These are phyloP conservation scores for Tulasnella sp. DNA, from an alignment of 768 basidiomycete genomes.

Conservation along the genomic window DNA sequence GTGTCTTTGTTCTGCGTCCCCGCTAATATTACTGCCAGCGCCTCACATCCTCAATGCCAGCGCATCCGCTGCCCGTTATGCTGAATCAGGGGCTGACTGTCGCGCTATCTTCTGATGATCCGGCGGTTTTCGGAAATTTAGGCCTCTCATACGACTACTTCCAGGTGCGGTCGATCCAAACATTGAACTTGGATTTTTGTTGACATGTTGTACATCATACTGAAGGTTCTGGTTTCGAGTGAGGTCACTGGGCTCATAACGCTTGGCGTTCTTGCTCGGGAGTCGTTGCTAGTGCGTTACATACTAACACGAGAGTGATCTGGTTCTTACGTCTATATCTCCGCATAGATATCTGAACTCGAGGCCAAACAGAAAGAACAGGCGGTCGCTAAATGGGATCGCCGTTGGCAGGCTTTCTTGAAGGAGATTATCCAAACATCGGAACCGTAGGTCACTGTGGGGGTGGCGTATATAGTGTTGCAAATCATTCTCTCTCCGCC, in stretches of 20 bases:
- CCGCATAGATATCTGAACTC: conserved; percentile 52
- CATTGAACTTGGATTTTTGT: not conserved
- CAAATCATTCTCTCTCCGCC: too few species aligned
- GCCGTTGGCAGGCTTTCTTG: conserved; percentile 50
- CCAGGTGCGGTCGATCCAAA: conserved; percentile 47
- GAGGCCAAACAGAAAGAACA: conserved; percentile 46
- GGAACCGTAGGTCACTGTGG: too few species aligned
- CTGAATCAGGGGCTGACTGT: conserved; percentile 71
- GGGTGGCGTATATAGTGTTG: too few species aligned
- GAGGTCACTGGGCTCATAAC: conserved; percentile 63
- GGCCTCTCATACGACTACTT: conserved; percentile 75
- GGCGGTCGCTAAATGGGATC: conserved; percentile 49
- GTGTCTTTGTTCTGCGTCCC: not conserved
- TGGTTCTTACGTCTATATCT: not conserved
- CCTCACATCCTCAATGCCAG: conserved; percentile 72
- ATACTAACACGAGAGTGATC: not conserved
- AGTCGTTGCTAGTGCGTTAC: conserved; percentile 54
- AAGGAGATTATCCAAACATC: conserved; percentile 37
- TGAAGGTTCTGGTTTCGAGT: conserved; percentile 59
- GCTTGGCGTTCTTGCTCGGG: conserved; percentile 58
- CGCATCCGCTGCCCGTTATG: conserved; percentile 67
- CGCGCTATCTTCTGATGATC: conserved; percentile 70
- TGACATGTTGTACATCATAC: not conserved
- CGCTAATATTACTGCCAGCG: conserved; percentile 44
- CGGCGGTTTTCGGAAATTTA: conserved; percentile 72